Conservation (phyloP, 495 filamentous ascomycete species). For the Penicillium diatomitis region DNA sequence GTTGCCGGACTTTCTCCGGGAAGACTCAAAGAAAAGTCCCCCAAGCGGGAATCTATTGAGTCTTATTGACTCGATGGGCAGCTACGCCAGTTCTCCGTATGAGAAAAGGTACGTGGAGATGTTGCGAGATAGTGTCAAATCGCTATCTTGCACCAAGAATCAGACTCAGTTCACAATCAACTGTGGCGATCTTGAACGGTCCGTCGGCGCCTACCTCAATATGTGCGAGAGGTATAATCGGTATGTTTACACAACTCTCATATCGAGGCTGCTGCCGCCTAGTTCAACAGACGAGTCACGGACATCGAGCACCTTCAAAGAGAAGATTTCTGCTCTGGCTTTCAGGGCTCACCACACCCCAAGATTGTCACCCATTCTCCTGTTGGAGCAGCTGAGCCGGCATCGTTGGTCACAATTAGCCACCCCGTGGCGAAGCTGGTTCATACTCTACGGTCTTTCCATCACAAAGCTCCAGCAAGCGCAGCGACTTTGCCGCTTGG, state of each 20-base stretch:
- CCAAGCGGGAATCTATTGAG: neutral
- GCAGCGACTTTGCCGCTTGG: slow-evolving; percentile 16
- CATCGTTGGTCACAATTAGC: slow-evolving; percentile 9
- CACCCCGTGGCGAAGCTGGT: slow-evolving; percentile 9
- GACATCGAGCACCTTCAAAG: neutral
- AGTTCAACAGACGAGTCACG: neutral
- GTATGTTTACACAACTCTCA: neutral
- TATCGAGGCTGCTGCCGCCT: neutral
- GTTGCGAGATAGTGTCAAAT: neutral
- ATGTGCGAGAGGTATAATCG: neutral
- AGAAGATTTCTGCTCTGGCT: neutral
- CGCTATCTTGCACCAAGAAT: neutral
- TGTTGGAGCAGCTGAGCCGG: slow-evolving; percentile 12
- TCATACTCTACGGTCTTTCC: slow-evolving; percentile 26
- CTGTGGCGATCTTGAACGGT: neutral
- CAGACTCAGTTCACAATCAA: neutral
- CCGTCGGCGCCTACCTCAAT: neutral
- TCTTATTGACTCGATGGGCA: neutral
- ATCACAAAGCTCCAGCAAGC: slow-evolving; percentile 34
- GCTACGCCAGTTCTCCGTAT: neutral
- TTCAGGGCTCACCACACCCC: slow-evolving; percentile 3
- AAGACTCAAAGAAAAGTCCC: neutral
- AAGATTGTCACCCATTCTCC: slow-evolving; percentile 14
- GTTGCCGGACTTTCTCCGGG: neutral
- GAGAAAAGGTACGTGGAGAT: neutral